Conservation (phyloP, 768 basidiomycete genomes). For the Guyanaporus albipodus region DNA sequence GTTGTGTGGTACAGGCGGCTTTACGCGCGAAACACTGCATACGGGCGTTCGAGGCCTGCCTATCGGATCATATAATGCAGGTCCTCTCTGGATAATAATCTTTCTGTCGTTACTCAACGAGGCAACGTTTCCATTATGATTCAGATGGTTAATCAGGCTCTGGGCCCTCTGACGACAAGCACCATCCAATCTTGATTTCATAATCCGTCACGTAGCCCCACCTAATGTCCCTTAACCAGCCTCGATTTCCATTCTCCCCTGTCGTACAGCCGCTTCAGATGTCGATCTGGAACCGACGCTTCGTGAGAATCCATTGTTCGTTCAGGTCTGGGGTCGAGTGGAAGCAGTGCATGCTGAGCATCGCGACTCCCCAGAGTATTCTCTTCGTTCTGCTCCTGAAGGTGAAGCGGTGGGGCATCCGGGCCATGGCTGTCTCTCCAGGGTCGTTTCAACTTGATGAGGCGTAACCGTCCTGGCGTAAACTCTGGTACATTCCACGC, state of each 20-base stretch:
- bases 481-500: not conserved
- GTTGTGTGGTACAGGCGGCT: too few species aligned
- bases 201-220: not conserved
- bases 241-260: conserved; percentile 11
- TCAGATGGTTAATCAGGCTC: too few species aligned
- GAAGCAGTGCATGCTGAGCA: not conserved
- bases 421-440: not conserved
- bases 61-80: too few species aligned
- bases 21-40: too few species aligned
- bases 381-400: not conserved
- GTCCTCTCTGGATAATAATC: too few species aligned
- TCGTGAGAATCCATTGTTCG: not conserved
- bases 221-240: conserved; percentile 5
- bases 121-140: too few species aligned
- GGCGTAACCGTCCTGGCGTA: not conserved
- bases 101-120: too few species aligned
- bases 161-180: too few species aligned
- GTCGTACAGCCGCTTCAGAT: conserved; percentile 4
- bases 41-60: too few species aligned
- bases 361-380: not conserved
- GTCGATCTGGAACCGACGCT: not conserved
- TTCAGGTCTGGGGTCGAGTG: not conserved
- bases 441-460: not conserved
- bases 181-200: too few species aligned
- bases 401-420: not conserved